phyloP scores from a whole-genome alignment of 768 basidiomycete genomes.

The Boletus huronensis region DNA sequence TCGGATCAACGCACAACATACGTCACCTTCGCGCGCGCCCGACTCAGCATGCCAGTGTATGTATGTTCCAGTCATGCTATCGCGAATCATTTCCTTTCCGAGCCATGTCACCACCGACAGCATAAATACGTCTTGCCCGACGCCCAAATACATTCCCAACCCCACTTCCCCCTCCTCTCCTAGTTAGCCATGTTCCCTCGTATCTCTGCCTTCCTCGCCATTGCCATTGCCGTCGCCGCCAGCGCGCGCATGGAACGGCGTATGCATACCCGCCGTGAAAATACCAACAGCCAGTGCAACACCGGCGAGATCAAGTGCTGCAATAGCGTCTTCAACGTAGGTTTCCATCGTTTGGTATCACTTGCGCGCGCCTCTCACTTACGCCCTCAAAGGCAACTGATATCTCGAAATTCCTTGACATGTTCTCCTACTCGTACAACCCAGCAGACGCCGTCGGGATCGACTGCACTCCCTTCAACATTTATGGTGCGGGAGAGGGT shows the following conservation, averaged over 20 bases:
- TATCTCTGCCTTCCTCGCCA: conserved; percentile 16
- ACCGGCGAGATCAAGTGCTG: conserved; percentile 22
- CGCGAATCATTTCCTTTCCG: conserved; percentile 15
- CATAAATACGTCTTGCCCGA: conserved; percentile 23
- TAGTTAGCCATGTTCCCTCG: conserved; percentile 22
- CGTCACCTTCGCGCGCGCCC: conserved; percentile 7
- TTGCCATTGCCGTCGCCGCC: conserved; percentile 16
- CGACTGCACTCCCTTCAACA: conserved; percentile 21
- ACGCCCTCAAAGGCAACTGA: conserved; percentile 10
- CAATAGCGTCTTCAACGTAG: conserved; percentile 16
- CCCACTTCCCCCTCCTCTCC: background rate
- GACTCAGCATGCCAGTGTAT: background rate
- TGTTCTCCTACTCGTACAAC: conserved; percentile 10
- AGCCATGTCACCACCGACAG: background rate
- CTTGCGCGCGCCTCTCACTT: background rate
- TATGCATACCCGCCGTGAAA: conserved; percentile 6
- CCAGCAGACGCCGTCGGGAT: conserved; percentile 23
- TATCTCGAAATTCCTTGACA: conserved; percentile 1
- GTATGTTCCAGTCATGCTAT: background rate
- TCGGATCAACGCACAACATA: conserved; percentile 1
- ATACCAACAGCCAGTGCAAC: conserved; percentile 9
- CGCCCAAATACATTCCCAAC: background rate
- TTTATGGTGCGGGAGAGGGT: conserved; percentile 17
- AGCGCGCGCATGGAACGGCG: conserved; percentile 26
- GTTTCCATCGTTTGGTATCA: conserved; percentile 1